Evolutionary conservation across 768 basidiomycete genomes (phyloP).

Genomic region (Lactarius pseudohatsudake): DNA sequence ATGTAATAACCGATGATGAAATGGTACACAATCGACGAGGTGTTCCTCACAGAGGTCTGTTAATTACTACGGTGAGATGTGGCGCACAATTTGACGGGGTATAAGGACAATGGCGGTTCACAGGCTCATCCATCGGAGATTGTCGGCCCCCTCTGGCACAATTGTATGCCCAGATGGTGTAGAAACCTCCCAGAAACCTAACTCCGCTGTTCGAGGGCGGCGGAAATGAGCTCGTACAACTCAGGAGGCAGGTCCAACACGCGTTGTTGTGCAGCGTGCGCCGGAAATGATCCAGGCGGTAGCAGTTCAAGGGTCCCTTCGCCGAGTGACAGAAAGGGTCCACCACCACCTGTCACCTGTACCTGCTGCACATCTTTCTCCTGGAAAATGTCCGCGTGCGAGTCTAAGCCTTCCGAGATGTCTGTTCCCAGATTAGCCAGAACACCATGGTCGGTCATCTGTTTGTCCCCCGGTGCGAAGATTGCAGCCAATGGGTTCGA

Average conservation of each 20-base stretch:
- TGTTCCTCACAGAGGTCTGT: neutral
- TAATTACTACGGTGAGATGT: neutral
- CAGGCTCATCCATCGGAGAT: neutral
- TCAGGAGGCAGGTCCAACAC: neutral
- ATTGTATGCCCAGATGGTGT: neutral
- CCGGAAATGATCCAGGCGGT: neutral
- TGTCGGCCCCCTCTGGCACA: neutral
- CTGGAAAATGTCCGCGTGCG: neutral
- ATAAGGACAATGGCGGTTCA: neutral
- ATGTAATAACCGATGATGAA: neutral
- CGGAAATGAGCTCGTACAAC: neutral
- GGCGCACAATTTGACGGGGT: neutral
- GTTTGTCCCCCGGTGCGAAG: neutral
- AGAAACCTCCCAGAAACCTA: neutral
- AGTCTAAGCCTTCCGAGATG: neutral
- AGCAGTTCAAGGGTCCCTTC: neutral
- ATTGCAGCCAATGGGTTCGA: neutral
- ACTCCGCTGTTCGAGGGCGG: neutral
- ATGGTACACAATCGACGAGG: neutral
- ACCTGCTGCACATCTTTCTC: neutral
- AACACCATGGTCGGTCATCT: neutral
- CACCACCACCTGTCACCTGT: neutral
- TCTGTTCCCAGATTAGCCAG: neutral
- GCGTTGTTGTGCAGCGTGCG: neutral
- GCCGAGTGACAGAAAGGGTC: neutral